These are phyloP conservation scores for Aspergillus felis DNA, from an alignment of 2,329 filamentous ascomycete species.

Conservation along the genomic window DNA sequence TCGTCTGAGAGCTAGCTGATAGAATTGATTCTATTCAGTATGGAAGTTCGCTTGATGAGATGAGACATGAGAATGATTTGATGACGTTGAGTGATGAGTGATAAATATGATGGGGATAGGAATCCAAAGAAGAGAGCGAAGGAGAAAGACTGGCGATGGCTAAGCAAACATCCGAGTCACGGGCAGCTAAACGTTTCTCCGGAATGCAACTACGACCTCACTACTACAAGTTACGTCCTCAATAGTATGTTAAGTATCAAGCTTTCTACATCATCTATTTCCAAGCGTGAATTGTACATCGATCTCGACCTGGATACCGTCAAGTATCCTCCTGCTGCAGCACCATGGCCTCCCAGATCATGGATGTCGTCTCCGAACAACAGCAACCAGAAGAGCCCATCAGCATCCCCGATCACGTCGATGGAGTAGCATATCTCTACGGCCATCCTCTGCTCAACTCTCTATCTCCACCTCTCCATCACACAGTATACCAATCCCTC, in stretches of 20 bases:
- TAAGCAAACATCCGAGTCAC: slow-evolving; percentile 8
- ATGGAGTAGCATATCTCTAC: slow-evolving; percentile 54
- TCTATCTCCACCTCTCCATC: slow-evolving; percentile 52
- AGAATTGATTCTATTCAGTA: too few species aligned
- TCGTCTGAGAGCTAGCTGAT: not conserved
- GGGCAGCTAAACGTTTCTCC: slow-evolving; percentile 12
- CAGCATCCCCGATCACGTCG: slow-evolving; percentile 32
- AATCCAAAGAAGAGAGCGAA: not conserved
- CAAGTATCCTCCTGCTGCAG: not conserved
- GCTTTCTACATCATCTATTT: too few species aligned
- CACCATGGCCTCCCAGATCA: slow-evolving; percentile 22
- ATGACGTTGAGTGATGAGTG: too few species aligned
- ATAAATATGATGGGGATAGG: not conserved
- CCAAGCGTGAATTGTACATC: too few species aligned
- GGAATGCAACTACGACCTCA: not conserved
- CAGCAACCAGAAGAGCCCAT: slow-evolving; percentile 30
- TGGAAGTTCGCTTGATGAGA: too few species aligned
- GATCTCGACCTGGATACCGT: not conserved
- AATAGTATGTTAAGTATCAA: too few species aligned
- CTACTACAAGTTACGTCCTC: too few species aligned
- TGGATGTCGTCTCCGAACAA: slow-evolving; percentile 6
- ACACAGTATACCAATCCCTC: slow-evolving; percentile 51
- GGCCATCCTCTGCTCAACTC: slow-evolving; percentile 56
- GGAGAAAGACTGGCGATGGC: not conserved
- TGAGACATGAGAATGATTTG: too few species aligned